These are phyloP conservation scores for Xylariales sp. DNA, from an alignment of 2,329 filamentous ascomycete genomes.

Conservation along the genomic window DNA sequence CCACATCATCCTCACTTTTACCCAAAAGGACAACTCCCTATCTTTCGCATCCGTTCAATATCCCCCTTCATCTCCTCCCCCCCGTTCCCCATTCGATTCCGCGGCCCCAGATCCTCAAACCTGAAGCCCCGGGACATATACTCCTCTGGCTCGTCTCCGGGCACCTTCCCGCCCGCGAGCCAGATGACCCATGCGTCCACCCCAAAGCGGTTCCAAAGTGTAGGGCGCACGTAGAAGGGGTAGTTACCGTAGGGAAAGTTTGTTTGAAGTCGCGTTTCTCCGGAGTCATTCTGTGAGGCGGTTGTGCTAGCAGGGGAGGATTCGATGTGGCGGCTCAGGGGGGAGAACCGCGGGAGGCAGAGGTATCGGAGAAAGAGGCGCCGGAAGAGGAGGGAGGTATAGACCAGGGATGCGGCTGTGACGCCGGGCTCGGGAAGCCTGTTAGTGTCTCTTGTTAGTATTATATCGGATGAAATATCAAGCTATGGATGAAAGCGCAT, in stretches of 20 bases:
- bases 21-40: constrained; percentile 26
- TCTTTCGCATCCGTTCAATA: constrained; percentile 30
- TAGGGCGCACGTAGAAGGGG: constrained; percentile 61
- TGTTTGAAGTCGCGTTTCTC: constrained; percentile 46
- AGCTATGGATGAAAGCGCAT: not conserved
- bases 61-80: constrained; percentile 39
- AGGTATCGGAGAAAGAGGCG: constrained; percentile 54
- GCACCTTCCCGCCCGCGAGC: constrained; percentile 39
- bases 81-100: constrained; percentile 47
- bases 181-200: constrained; percentile 46
- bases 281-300: constrained; percentile 43
- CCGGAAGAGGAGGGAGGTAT: constrained; percentile 45
- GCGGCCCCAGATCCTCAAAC: constrained; percentile 59
- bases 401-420: constrained; percentile 33
- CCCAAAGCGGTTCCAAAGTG: constrained; percentile 58
- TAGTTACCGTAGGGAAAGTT: constrained; percentile 51
- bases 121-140: constrained; percentile 47
- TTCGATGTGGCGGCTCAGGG: constrained; percentile 35
- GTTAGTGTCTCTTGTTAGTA: not conserved
- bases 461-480: not conserved
- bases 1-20: too few species aligned
- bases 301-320: too few species aligned
- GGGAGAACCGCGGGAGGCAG: constrained; percentile 49
- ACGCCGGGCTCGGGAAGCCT: constrained; percentile 41
- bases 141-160: constrained; percentile 34